Base-by-base conservation (phyloP, 352 stramenopile genomes). In the Phytophthora colocasiae region DNA sequence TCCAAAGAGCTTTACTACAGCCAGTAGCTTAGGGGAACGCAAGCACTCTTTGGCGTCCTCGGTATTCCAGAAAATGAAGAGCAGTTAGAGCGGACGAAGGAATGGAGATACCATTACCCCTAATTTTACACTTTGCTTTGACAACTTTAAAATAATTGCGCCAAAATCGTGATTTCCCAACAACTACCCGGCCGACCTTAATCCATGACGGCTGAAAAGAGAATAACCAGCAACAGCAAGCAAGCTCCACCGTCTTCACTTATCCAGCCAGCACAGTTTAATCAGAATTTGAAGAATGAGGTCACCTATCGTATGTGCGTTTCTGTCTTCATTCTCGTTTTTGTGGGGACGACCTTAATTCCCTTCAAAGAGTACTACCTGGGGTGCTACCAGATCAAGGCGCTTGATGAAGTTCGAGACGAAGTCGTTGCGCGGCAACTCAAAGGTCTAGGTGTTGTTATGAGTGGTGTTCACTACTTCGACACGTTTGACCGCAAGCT, bases 51-150 rank as follows among this genome's bases (percentile, higher is more conserved):
- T 85, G 41, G 73, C 76, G 41, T 81, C 78, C 29, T 73, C 71
- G 12, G 67, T 90, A 44, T 80, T 84, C 53, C 75, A 90, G 22
- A 87, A 87, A 50, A 75, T 90, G 64, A 90, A 90, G 66, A 87
- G 63, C 54, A 70, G 56, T 34, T 69, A 48, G 61, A 29, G 38
- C 38, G 4, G 38, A 36, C 11, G 14, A 14, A 36, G 9, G 31
- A 36, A 14, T 12, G 31, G 12, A 36, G 31, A 36, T 36, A 36
- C 12, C 9, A 36, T 14, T 10, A 11, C 29, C 43, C 3, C 43
- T 49, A 49, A 49, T 49, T 49, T 32, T 49, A 49, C 43, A 22
- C 22, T 22, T 22, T 47, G n/a, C 27, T 31, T 0, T 14, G 12
- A 36, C 31, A 36, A 36, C 31, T 22, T 22, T 22, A 22, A 22